Evolutionary conservation across 2,329 filamentous ascomycete genomes (phyloP).

Genomic region (Colletotrichum cereale): DNA sequence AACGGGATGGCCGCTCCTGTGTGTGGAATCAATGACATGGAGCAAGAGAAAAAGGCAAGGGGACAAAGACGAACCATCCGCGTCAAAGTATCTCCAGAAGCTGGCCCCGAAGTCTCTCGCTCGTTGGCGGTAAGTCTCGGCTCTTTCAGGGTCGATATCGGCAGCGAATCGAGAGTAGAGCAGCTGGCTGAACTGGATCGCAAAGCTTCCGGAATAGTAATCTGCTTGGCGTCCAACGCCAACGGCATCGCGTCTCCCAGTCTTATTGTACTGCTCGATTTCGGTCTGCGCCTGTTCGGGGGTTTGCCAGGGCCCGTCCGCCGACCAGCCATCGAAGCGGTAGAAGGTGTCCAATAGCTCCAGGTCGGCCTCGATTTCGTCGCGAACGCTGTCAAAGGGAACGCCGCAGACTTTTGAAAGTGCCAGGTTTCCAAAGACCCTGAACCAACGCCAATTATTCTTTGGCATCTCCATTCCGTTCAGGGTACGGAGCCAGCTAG

Average conservation of each 20-base stretch:
- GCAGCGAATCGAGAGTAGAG: conserved; percentile 58
- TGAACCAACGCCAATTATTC: conserved; percentile 67
- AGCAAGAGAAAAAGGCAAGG: rapidly evolving
- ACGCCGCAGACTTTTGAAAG: conserved; percentile 56
- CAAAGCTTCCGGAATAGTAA: conserved; percentile 67
- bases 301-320: conserved; percentile 58
- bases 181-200: conserved; percentile 64
- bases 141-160: conserved; percentile 55
- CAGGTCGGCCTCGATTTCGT: conserved; percentile 56
- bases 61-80: conserved; percentile 49
- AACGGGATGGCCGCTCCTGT: conserved; percentile 64
- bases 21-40: not conserved
- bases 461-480: conserved; percentile 59
- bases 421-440: conserved; percentile 62
- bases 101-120: conserved; percentile 56
- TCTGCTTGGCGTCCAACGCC: conserved; percentile 56
- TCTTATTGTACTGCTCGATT: conserved; percentile 30
- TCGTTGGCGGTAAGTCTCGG: conserved; percentile 51
- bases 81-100: conserved; percentile 64
- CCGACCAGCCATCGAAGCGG: conserved; percentile 59
- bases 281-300: conserved; percentile 42
- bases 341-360: conserved; percentile 60
- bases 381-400: conserved; percentile 48
- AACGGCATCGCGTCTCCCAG: conserved; percentile 43
- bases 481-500: conserved; percentile 56